Base-by-base conservation (phyloP, 148 eudicot species). In the Amaranthus hypochondriacus region DNA sequence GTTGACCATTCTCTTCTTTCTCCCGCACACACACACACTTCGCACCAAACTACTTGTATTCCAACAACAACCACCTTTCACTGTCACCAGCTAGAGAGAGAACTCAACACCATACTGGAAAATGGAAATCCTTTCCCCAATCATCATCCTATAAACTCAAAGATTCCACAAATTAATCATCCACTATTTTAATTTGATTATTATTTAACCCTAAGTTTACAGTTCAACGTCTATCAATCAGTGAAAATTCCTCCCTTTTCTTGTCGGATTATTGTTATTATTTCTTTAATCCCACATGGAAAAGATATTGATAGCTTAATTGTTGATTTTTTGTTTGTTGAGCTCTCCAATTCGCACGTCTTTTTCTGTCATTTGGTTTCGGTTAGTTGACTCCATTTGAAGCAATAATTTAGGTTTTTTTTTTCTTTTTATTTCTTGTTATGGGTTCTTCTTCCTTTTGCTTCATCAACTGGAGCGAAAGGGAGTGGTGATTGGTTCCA, bases 301-400 rank as follows among this genome's bases (percentile, higher is more conserved):
- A 52, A 8, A 2, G 13, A 48, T 10, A 61, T 68, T 61, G 42
- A 44, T 58, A 3, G 4, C 43, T 28, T 62, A 14, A 18, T 52
- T 53, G 56, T 2, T 55, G 28, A 44, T 14, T 14, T 42, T 60
- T 79, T 13, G 73, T 75, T 75, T 63, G 86, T 80, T 83, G 79
- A 71, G 76, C 76, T 80, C 68, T 83, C 83, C 58, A 55, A 72
- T 61, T 83, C 83, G 76, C 82, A 79, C 82, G 82, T 79, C 78
- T 58, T 70, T 75, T 9, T 70, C 75, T 15, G 13, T 9, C 54
- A 15, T 56, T 21, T 77, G 75, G 56, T 54, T 78, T 68, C 53
- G 69, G 76, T 77, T 73, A 66, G 76, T 83, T 83, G 81, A 80
- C 81, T 72, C 81, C 67, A 77, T 62, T 80, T 49, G 61, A 77